A percentile compares a stretch with the other conserved stretches of the same genome.
Evolutionary conservation across 2,329 filamentous ascomycete genomes (phyloP).

Genomic region (Blastomyces gilchristii): DNA sequence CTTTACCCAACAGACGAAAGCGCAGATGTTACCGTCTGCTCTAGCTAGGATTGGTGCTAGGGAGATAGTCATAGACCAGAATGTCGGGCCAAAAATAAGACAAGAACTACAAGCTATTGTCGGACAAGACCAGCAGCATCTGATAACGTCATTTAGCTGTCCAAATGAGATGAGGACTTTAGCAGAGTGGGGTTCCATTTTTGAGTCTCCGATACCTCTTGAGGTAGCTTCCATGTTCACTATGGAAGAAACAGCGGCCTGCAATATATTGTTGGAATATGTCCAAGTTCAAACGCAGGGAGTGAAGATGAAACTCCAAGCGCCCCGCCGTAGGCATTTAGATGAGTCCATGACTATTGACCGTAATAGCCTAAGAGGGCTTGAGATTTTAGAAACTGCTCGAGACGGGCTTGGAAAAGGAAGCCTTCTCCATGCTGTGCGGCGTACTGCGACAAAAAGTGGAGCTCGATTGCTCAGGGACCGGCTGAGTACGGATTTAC

Average conservation of each 20-base stretch:
- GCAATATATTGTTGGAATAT: constrained; percentile 73
- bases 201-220: constrained; percentile 60
- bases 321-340: constrained; percentile 62
- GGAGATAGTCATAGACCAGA: constrained; percentile 70
- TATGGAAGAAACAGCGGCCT: constrained; percentile 60
- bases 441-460: constrained; percentile 82
- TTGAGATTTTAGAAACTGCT: constrained; percentile 82
- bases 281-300: constrained; percentile 69
- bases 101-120: constrained; percentile 58
- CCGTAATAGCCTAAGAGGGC: constrained; percentile 75
- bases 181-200: constrained; percentile 61
- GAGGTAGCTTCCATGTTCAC: constrained; percentile 51
- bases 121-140: constrained; percentile 57
- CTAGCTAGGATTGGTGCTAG: constrained; percentile 72
- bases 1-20: constrained; percentile 65
- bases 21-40: constrained; percentile 64
- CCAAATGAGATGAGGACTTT: constrained; percentile 39
- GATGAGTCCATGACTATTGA: constrained; percentile 82
- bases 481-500: constrained; percentile 54
- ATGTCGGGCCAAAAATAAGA: constrained; percentile 47
- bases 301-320: constrained; percentile 68
- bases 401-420: constrained; percentile 69
- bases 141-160: constrained; percentile 60
- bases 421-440: constrained; percentile 79
- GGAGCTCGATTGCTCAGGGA: constrained; percentile 74